A percentile compares a stretch with the other conserved stretches of the same genome.
phyloP scores from a whole-genome alignment of 768 basidiomycete genomes.

The Trametes gibbosa region DNA sequence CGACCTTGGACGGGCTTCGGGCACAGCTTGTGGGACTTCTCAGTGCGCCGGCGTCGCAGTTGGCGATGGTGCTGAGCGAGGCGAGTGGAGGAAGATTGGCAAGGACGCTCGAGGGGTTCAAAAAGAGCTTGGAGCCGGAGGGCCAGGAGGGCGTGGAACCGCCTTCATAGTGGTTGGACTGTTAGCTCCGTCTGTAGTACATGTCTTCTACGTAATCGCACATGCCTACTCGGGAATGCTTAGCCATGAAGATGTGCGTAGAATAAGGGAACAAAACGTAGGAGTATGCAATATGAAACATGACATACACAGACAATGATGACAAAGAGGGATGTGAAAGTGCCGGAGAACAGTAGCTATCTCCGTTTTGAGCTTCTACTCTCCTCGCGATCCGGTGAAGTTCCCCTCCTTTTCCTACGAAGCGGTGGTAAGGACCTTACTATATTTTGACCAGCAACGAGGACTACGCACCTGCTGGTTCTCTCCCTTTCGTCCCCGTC shows the following conservation, averaged over 20 bases:
- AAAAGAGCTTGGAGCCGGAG: slow-evolving; percentile 55
- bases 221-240: not conserved
- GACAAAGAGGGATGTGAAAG: not conserved
- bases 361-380: slow-evolving; percentile 68
- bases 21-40: slow-evolving; percentile 86
- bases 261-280: not conserved
- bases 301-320: not conserved
- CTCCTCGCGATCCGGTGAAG: slow-evolving; percentile 68
- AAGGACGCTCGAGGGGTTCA: slow-evolving; percentile 73
- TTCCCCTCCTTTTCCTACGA: slow-evolving; percentile 63
- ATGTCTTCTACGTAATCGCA: slow-evolving; percentile 13
- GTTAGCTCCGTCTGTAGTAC: slow-evolving; percentile 5
- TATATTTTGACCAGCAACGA: not conserved
- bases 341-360: slow-evolving; percentile 7
- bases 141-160: slow-evolving; percentile 8
- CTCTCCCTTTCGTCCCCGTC: slow-evolving; percentile 61
- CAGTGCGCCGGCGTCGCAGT: slow-evolving; percentile 68
- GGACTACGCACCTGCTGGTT: slow-evolving; percentile 46
- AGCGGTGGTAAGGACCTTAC: not conserved
- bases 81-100: slow-evolving; percentile 68
- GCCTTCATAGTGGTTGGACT: slow-evolving; percentile 3
- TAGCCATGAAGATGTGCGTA: not conserved
- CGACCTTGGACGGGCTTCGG: slow-evolving; percentile 71
- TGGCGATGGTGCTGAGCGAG: slow-evolving; percentile 67
- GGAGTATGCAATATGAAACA: not conserved